These are phyloP conservation scores for Cladophialophora chaetospira DNA, from an alignment of 2,329 filamentous ascomycete species.

Conservation along the genomic window DNA sequence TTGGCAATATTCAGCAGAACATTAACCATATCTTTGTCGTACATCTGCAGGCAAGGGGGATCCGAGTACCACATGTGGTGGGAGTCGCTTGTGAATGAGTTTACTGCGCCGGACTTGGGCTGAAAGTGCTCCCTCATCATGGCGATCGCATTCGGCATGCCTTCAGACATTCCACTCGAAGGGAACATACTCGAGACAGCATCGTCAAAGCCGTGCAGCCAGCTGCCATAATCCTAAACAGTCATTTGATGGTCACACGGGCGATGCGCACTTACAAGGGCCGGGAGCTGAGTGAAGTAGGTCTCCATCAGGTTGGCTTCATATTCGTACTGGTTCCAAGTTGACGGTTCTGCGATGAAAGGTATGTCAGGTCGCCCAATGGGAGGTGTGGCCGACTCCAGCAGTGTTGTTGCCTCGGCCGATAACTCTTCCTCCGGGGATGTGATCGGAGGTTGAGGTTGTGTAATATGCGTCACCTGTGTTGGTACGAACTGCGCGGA, in stretches of 20 bases:
- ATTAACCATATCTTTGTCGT: slow-evolving; percentile 11
- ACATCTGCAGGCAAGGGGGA: slow-evolving; percentile 2
- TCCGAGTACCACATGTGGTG: slow-evolving; percentile 1
- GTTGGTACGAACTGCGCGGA: too few species aligned
- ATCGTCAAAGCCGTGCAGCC: slow-evolving; percentile 1
- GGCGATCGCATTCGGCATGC: background rate
- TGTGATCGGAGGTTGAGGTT: too few species aligned
- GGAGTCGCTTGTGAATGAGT: background rate
- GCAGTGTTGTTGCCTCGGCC: too few species aligned
- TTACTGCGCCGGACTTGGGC: background rate
- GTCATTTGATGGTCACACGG: background rate
- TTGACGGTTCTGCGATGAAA: too few species aligned
- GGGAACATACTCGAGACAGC: background rate
- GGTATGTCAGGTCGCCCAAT: too few species aligned
- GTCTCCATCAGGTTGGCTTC: too few species aligned
- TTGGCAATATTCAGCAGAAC: slow-evolving; percentile 4
- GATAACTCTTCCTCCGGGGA: too few species aligned
- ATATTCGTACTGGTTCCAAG: too few species aligned
- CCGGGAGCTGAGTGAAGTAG: background rate
- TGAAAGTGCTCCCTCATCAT: slow-evolving; percentile 3
- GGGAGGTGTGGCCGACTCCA: too few species aligned
- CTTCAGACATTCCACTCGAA: background rate
- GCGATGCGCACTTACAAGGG: background rate
- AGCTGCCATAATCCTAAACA: background rate
- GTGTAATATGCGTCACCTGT: too few species aligned